phyloP scores from a whole-genome alignment of 2,329 filamentous ascomycete genomes.

The Diaporthe amygdali region DNA sequence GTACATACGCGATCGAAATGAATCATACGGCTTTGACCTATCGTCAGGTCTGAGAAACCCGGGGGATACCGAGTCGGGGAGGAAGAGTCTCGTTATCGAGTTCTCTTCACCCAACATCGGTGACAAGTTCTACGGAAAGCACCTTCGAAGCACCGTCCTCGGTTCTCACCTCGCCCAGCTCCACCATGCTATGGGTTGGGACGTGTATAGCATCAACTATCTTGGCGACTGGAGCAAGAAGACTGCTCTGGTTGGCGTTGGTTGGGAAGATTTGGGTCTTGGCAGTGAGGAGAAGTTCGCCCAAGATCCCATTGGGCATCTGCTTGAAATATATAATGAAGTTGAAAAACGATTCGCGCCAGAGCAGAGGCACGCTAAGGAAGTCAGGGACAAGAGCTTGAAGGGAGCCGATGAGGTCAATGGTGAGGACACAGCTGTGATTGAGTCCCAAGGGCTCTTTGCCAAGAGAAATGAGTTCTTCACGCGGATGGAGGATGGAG shows the following conservation, averaged over 20 bases:
- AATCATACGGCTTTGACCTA: slow-evolving; percentile 64
- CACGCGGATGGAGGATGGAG: slow-evolving; percentile 64
- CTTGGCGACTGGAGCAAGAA: slow-evolving; percentile 82
- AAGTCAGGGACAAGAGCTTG: slow-evolving; percentile 48
- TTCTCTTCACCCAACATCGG: slow-evolving; percentile 81
- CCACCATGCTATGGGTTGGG: slow-evolving; percentile 72
- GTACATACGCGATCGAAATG: slow-evolving; percentile 61
- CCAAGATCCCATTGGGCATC: slow-evolving; percentile 72
- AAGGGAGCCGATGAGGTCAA: neutral
- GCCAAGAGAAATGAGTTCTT: slow-evolving; percentile 66
- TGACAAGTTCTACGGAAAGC: slow-evolving; percentile 76
- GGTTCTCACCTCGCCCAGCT: slow-evolving; percentile 75
- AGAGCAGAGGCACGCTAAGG: slow-evolving; percentile 65
- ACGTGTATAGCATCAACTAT: slow-evolving; percentile 76
- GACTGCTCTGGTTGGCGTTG: slow-evolving; percentile 69
- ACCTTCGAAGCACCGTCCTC: slow-evolving; percentile 78
- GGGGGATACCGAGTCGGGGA: slow-evolving; percentile 39
- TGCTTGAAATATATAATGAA: slow-evolving; percentile 75
- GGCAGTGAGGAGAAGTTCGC: slow-evolving; percentile 61
- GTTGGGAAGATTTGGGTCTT: slow-evolving; percentile 70
- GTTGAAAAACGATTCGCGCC: slow-evolving; percentile 67
- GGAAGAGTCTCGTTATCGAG: slow-evolving; percentile 66
- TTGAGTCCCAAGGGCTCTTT: slow-evolving; percentile 49
- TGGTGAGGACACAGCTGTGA: slow-evolving; percentile 45
- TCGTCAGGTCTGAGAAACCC: slow-evolving; percentile 54